Base-by-base conservation (phyloP, 257 asterid genomes). In the Nicotiana knightiana region DNA sequence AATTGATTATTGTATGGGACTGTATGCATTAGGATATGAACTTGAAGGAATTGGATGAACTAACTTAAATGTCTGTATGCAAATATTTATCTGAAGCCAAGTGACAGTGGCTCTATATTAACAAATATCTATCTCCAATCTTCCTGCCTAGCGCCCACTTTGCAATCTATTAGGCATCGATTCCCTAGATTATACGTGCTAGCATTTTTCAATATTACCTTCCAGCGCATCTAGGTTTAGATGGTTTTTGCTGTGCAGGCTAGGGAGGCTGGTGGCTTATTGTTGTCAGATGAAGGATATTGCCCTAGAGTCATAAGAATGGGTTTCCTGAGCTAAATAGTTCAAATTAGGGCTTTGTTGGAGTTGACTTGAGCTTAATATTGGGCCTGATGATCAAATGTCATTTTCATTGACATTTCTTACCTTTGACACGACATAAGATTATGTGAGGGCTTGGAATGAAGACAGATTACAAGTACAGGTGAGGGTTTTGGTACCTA, bases 151-250 rank as follows among this genome's bases (percentile, higher is more conserved):
- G 24, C 2, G 2, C 26, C 39, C 79, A 73, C 79, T 1, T 51
- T 73, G 24, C 48, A 46, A 51, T 73, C 63, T 51, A 55, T 48
- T 48, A 48, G 79, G 39, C 79, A 24, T 58, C 51, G 46, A 48
- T 43, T 73, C 28, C 63, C 79, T 73, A 73, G 62, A 28, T 46
- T 73, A 54, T 73, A 73, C 26, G 39, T 73, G 24, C 79, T 51
- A 73, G 79, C 43, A 73, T 48, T 48, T 73, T 26, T 32, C 63
- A 13, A 26, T 73, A 51, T 73, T 51, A 7, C 79, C 43, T 48
- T 73, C 28, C 79, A 73, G 63, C 51, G 79, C 55, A 73, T 73
- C 63, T 73, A 73, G 79, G 79, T 73, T 73, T 73, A 73, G 79
- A 73, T 48, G 79, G 79, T 73, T 73, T 73, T 73, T 73, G 43